Evolutionary conservation across 371 early-diverging fungal genomes (phyloP).

Genomic region (Haplosporangium sp.): DNA sequence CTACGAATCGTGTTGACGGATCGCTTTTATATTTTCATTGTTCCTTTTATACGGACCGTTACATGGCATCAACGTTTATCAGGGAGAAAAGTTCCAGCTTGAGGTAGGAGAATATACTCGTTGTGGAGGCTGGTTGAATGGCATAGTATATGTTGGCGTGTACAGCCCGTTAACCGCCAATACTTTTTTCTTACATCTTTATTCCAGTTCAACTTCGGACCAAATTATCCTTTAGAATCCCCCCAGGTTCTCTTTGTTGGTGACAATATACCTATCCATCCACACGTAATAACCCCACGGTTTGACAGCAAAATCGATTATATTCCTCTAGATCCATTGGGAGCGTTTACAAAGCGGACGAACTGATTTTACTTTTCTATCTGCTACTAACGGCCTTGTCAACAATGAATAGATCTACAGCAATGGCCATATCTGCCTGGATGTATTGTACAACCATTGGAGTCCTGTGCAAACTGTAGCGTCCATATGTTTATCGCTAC

Average conservation of each 20-base stretch:
- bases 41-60: neutral
- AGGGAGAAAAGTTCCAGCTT: conserved; percentile 45
- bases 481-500: conserved; percentile 93
- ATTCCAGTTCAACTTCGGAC: conserved; percentile 81
- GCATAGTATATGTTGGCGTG: too few species aligned
- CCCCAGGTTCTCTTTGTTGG: conserved; percentile 81
- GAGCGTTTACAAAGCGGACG: neutral
- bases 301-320: neutral
- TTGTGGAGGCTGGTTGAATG: too few species aligned
- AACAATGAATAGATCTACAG: conserved; percentile 72
- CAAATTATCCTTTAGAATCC: conserved; percentile 87
- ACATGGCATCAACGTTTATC: neutral
- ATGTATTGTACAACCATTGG: conserved; percentile 96
- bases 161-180: neutral
- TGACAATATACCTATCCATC: conserved; percentile 79
- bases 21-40: conserved; percentile 2
- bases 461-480: conserved; percentile 94
- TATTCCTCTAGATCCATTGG: neutral
- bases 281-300: conserved; percentile 70
- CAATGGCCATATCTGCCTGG: conserved; percentile 96
- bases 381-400: too few species aligned
- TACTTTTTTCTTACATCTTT: neutral
- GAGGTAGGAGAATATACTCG: conserved; percentile 59
- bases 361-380: conserved; percentile 19
- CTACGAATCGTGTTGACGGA: neutral